phyloP scores from a whole-genome alignment of 2,329 filamentous ascomycete species.

The Mollisiaceae sp. region DNA sequence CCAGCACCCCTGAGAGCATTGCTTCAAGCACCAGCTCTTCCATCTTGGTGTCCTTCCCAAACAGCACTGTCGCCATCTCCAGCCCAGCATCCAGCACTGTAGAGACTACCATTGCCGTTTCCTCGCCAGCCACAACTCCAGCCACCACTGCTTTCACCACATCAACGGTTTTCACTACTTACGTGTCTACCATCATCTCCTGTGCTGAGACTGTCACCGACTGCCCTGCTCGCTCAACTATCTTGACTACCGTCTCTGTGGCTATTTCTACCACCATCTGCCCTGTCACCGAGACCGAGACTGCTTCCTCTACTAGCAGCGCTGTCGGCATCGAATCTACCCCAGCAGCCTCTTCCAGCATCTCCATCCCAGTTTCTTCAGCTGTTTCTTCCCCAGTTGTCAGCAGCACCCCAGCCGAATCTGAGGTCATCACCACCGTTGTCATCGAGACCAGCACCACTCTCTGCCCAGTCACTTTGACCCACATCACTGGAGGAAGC shows the following conservation, averaged over 20 bases:
- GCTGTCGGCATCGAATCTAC: constrained; percentile 6
- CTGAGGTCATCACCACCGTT: constrained; percentile 35
- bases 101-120: constrained; percentile 11
- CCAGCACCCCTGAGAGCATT: constrained; percentile 7
- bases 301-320: constrained; percentile 7
- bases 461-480: constrained; percentile 40
- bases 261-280: constrained; percentile 20
- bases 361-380: background rate
- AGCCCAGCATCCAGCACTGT: constrained; percentile 21
- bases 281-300: constrained; percentile 18
- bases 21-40: constrained; percentile 12
- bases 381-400: constrained; percentile 1
- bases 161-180: constrained; percentile 57
- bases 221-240: constrained; percentile 51
- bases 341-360: too few species aligned
- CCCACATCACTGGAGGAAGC: constrained; percentile 26
- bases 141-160: constrained; percentile 25
- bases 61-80: constrained; percentile 19
- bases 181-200: constrained; percentile 55
- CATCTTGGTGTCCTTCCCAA: background rate
- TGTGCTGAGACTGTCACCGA: constrained; percentile 52
- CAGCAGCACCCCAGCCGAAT: constrained; percentile 12
- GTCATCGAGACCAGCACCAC: constrained; percentile 37
- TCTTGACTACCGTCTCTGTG: constrained; percentile 27
- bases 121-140: constrained; percentile 2